Evolutionary conservation across 805 yeast genomes (phyloP).

Genomic region (Barnettozyma botsteinii): DNA sequence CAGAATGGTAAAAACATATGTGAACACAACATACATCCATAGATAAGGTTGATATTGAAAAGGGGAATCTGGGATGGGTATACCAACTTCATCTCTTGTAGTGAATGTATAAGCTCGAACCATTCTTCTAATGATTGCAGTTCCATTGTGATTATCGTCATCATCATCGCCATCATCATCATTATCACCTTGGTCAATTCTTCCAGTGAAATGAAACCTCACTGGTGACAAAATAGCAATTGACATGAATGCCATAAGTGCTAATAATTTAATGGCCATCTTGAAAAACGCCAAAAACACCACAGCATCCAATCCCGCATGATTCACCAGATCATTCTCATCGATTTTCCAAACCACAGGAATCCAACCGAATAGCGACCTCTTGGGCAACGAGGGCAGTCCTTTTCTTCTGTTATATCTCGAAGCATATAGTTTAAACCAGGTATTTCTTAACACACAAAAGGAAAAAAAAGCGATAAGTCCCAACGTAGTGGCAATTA

Average conservation of each 20-base stretch:
- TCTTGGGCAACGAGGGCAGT: constrained; percentile 53
- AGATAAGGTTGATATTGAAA: constrained; percentile 51
- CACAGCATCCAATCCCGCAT: constrained; percentile 91
- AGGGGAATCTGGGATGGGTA: constrained; percentile 11
- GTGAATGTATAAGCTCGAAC: constrained; percentile 12
- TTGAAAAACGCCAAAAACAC: constrained; percentile 89
- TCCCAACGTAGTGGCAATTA: constrained; percentile 67
- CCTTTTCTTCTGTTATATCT: constrained; percentile 44
- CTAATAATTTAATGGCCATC: constrained; percentile 70
- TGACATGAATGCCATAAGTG: constrained; percentile 63
- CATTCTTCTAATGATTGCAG: constrained; percentile 1
- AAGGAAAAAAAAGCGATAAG: constrained; percentile 60
- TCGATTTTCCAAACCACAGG: constrained; percentile 54
- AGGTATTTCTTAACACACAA: constrained; percentile 61
- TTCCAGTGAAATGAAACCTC: constrained; percentile 76
- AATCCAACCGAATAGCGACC: constrained; percentile 76
- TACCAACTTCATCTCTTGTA: constrained; percentile 31
- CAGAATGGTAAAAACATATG: constrained; percentile 75
- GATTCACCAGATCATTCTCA: constrained; percentile 75
- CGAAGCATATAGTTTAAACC: constrained; percentile 84
- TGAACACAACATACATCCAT: constrained; percentile 85
- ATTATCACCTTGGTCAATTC: constrained; percentile 56
- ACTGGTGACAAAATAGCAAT: constrained; percentile 77
- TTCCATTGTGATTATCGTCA: background rate
- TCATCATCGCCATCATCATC: constrained; percentile 1